Evolutionary conservation across 305 asterid species (phyloP).

Genomic region (Salvia sclarea): DNA sequence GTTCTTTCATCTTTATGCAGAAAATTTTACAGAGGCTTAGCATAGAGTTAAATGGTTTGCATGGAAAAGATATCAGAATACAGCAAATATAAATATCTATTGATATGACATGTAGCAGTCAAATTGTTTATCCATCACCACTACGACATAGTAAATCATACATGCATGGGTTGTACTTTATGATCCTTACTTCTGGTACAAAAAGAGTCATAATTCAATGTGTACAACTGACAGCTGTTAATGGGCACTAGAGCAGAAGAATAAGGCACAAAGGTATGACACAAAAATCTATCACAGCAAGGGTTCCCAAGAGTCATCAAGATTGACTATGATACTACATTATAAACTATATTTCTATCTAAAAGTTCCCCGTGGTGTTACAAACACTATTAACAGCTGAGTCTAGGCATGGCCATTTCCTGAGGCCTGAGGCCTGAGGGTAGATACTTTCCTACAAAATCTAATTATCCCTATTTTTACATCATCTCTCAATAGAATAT

Average conservation of each 20-base stretch:
- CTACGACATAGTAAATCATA: background rate
- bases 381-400: background rate
- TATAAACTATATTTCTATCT: background rate
- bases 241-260: background rate
- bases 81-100: background rate
- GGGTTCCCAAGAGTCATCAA: background rate
- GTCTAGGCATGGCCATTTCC: background rate
- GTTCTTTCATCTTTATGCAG: background rate
- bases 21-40: background rate
- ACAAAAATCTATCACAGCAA: background rate
- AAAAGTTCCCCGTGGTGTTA: background rate
- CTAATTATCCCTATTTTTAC: background rate
- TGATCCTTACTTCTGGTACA: background rate
- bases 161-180: background rate
- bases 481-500: background rate
- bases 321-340: background rate
- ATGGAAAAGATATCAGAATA: background rate
- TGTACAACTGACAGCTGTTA: background rate
- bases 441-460: background rate
- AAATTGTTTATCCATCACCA: constrained; percentile 3
- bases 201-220: background rate
- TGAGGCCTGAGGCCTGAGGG: background rate
- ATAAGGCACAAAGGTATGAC: background rate
- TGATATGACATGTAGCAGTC: constrained; percentile 19
- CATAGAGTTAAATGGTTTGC: background rate